Evolutionary conservation across 805 yeast genomes (phyloP).

Genomic region (Metschnikowia sp.): DNA sequence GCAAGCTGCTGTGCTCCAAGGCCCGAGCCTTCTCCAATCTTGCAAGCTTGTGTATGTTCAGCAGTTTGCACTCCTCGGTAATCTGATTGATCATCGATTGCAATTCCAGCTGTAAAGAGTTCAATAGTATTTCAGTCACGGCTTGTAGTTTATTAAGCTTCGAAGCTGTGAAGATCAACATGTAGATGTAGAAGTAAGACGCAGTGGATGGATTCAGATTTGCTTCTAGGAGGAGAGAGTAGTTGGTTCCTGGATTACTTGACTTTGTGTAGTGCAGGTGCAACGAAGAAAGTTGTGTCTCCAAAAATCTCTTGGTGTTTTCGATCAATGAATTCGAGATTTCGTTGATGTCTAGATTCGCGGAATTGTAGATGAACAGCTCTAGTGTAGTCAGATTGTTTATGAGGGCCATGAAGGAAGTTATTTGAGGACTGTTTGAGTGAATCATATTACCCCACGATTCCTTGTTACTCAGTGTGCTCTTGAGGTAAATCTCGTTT

Average conservation of each 20-base stretch:
- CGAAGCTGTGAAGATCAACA: slow-evolving; percentile 53
- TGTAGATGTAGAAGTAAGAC: slow-evolving; percentile 53
- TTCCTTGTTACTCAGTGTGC: slow-evolving; percentile 9
- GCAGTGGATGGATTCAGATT: slow-evolving; percentile 29
- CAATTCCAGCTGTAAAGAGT: slow-evolving; percentile 58
- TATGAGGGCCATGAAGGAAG: slow-evolving; percentile 34
- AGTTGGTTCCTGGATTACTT: slow-evolving; percentile 20
- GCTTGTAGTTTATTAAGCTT: slow-evolving; percentile 60
- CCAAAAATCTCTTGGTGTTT: slow-evolving; percentile 27
- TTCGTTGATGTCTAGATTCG: slow-evolving; percentile 54
- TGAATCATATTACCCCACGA: slow-evolving; percentile 17
- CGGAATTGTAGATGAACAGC: slow-evolving; percentile 51
- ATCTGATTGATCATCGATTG: slow-evolving; percentile 59
- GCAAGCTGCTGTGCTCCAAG: slow-evolving; percentile 22
- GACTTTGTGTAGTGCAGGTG: slow-evolving; percentile 22
- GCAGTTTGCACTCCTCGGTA: slow-evolving; percentile 60
- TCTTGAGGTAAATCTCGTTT: slow-evolving; percentile 60
- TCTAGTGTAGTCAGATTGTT: slow-evolving; percentile 43
- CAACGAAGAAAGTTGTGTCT: slow-evolving; percentile 27
- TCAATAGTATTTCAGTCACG: slow-evolving; percentile 51
- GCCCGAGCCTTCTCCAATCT: slow-evolving; percentile 29
- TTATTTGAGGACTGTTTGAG: slow-evolving; percentile 33
- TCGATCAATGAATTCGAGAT: slow-evolving; percentile 39
- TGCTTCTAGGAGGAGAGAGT: slow-evolving; percentile 31
- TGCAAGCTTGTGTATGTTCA: slow-evolving; percentile 40